Evolutionary conservation across 2,329 filamentous ascomycete species (phyloP).

Genomic region (Macroventuria anomochaeta): DNA sequence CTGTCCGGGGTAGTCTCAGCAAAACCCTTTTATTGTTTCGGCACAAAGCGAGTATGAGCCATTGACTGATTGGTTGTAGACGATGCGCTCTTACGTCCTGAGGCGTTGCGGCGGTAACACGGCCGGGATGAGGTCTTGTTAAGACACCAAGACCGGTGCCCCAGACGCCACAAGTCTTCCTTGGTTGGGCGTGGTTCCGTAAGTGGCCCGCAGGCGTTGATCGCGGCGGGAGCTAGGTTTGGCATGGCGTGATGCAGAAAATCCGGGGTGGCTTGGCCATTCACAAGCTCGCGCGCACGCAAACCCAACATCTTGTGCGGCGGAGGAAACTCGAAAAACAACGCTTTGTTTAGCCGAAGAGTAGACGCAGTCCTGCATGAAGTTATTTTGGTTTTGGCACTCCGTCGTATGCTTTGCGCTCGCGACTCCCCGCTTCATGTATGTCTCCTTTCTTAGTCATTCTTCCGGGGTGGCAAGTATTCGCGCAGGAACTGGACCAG

Average conservation of each 20-base stretch:
- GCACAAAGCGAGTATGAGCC: conserved; percentile 17
- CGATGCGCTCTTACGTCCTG: conserved; percentile 26
- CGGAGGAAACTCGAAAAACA: background rate
- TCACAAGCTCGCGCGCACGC: conserved; percentile 10
- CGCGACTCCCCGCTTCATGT: conserved; percentile 25
- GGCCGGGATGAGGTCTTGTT: conserved; percentile 26
- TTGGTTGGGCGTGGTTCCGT: conserved; percentile 23
- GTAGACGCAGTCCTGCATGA: no score
- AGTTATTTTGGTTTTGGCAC: no score
- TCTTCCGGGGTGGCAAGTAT: conserved; percentile 22
- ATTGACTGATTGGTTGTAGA: conserved; percentile 25
- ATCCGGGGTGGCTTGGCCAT: conserved; percentile 33
- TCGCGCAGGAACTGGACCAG: conserved; percentile 26
- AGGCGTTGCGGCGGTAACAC: conserved; percentile 18
- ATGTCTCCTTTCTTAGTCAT: conserved; percentile 30
- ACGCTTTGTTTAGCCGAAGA: background rate
- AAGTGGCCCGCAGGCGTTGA: conserved; percentile 24
- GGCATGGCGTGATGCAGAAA: conserved; percentile 23
- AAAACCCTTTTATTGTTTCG: conserved; percentile 30
- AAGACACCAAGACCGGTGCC: conserved; percentile 30
- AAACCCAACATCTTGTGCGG: conserved; percentile 5
- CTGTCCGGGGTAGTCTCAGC: conserved; percentile 6
- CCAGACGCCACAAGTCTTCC: conserved; percentile 28
- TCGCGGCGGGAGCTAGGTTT: conserved; percentile 31
- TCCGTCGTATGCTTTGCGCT: conserved; percentile 5